Percentiles rank a stretch among this genome's conserved stretches.
These are phyloP conservation scores for Penicillium sp. DNA, from an alignment of 2,329 filamentous ascomycete species.

Conservation along the genomic window DNA sequence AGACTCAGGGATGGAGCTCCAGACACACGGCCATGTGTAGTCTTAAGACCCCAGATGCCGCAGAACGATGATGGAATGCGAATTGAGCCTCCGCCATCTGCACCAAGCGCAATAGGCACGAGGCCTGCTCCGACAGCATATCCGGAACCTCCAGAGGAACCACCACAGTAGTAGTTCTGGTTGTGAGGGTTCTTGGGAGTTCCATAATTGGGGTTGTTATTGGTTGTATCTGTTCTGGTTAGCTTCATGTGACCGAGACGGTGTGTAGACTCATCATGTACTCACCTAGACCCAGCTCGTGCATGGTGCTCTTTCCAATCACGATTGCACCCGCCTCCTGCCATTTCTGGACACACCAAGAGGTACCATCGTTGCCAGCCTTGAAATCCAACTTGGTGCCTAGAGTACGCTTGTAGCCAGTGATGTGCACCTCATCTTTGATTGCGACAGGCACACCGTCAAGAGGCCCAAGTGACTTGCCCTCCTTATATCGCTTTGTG, in stretches of 20 bases:
- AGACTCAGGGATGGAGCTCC: constrained; percentile 59
- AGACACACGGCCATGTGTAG: constrained; percentile 70
- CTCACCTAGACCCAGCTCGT: constrained; percentile 70
- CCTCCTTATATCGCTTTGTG: constrained; percentile 68
- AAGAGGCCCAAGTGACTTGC: constrained; percentile 65
- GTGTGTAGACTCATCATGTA: not conserved
- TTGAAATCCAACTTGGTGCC: constrained; percentile 65
- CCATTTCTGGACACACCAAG: constrained; percentile 71
- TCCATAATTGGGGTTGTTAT: constrained; percentile 74
- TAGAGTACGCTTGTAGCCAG: constrained; percentile 67
- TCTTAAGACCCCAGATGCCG: constrained; percentile 79
- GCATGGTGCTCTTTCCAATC: constrained; percentile 77
- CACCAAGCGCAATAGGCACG: constrained; percentile 70
- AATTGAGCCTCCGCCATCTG: constrained; percentile 74
- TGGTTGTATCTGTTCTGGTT: constrained; percentile 64
- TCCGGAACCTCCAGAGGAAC: constrained; percentile 74
- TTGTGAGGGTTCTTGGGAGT: constrained; percentile 80
- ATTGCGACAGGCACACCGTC: constrained; percentile 82
- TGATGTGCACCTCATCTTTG: constrained; percentile 76
- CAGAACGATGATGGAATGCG: constrained; percentile 75
- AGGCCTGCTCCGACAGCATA: constrained; percentile 71
- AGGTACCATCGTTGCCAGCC: constrained; percentile 54
- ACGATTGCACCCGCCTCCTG: constrained; percentile 74
- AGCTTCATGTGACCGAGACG: not conserved
- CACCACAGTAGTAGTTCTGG: constrained; percentile 73